Conservation (phyloP, 352 stramenopile species). For the Pelagophyceae sp. region DNA sequence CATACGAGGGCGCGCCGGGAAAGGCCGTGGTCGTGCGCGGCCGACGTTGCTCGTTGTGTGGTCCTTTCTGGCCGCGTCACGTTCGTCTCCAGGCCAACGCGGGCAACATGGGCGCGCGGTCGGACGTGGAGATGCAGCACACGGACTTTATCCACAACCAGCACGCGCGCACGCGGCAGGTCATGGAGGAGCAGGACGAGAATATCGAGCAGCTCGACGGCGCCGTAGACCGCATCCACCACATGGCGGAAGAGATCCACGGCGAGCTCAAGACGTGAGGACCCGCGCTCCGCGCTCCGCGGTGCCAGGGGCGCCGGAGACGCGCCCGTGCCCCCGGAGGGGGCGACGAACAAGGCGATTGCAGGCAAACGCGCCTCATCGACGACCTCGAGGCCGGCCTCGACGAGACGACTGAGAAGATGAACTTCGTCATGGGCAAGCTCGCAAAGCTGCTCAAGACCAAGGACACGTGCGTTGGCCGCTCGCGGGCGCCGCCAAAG, state of each 20-base stretch:
- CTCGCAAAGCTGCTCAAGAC: conserved; percentile 26
- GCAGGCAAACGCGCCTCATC: conserved; percentile 8
- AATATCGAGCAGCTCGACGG: conserved; percentile 14
- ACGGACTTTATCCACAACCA: conserved; percentile 12
- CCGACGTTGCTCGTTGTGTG: no score
- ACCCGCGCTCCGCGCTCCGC: no score
- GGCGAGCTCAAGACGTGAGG: conserved; percentile 18
- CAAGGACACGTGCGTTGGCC: conserved; percentile 14
- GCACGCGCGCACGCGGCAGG: not conserved
- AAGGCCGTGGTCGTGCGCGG: no score
- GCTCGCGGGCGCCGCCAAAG: no score
- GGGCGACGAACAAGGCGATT: no score
- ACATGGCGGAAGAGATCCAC: conserved; percentile 18
- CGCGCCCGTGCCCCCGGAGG: no score
- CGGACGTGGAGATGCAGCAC: conserved; percentile 10
- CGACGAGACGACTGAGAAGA: conserved; percentile 19
- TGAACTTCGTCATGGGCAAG: conserved; percentile 26
- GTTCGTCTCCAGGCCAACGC: no score
- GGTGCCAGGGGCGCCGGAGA: no score
- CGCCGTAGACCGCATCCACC: conserved; percentile 22
- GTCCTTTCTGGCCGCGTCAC: no score
- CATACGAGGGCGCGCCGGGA: no score
- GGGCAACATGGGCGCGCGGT: not conserved
- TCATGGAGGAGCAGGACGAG: conserved; percentile 6
- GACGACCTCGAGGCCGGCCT: conserved; percentile 20